Evolutionary conservation across 192 early-diverging fungal genomes (phyloP).

Genomic region (Backusella morwellensis): DNA sequence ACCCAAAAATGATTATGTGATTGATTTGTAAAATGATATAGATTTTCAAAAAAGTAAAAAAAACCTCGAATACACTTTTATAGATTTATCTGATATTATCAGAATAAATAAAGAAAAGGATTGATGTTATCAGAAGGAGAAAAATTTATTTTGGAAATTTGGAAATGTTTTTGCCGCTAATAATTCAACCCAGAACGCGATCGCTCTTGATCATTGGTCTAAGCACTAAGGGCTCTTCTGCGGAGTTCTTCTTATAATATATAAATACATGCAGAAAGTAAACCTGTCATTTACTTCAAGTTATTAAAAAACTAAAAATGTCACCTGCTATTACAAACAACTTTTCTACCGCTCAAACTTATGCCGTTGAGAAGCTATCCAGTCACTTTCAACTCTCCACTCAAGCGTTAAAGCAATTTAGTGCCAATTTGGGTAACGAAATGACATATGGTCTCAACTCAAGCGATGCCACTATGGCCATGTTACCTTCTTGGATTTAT

Average conservation of each 20-base stretch:
- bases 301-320: background rate
- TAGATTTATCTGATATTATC: conserved; percentile 4
- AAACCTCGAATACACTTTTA: background rate
- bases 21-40: conserved; percentile 3
- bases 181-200: conserved; percentile 5
- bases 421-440: conserved; percentile 50
- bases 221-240: background rate
- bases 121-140: background rate
- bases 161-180: background rate
- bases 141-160: background rate
- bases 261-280: background rate
- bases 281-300: background rate
- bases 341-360: background rate
- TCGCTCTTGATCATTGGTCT: background rate
- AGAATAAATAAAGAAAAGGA: background rate
- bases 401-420: conserved; percentile 53
- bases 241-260: background rate
- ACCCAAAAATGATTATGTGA: background rate
- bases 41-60: background rate
- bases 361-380: background rate
- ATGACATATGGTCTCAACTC: conserved; percentile 58
- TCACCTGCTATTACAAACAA: background rate
- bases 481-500: conserved; percentile 80
- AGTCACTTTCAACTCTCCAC: conserved; percentile 49
- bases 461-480: conserved; percentile 36